Evolutionary conservation across 2,329 filamentous ascomycete genomes (phyloP).

Genomic region (Fusarium oligoseptatum): DNA sequence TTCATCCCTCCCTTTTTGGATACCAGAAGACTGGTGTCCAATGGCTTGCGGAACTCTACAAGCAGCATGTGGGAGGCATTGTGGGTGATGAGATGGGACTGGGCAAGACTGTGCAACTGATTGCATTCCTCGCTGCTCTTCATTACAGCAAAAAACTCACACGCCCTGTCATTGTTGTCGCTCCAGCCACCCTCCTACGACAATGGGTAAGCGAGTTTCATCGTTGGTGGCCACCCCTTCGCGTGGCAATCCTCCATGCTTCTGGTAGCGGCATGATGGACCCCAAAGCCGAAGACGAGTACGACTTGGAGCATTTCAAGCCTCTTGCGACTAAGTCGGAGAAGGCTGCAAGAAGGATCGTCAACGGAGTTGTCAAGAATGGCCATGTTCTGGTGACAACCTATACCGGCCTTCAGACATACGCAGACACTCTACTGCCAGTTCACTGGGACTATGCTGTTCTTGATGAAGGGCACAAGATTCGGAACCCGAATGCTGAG

Average conservation of each 20-base stretch:
- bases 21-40: slow-evolving; percentile 98
- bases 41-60: slow-evolving; percentile 94
- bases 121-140: slow-evolving; percentile 87
- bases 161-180: slow-evolving; percentile 90
- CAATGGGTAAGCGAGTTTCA: slow-evolving; percentile 99
- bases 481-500: slow-evolving; percentile 93
- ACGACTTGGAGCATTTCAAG: slow-evolving; percentile 61
- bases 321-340: slow-evolving; percentile 51
- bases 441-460: slow-evolving; percentile 94
- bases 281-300: slow-evolving; percentile 71
- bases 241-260: slow-evolving; percentile 94
- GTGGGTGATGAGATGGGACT: slow-evolving; percentile 98
- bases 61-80: slow-evolving; percentile 91
- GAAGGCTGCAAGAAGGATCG: slow-evolving; percentile 81
- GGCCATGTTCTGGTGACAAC: slow-evolving; percentile 97
- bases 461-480: slow-evolving; percentile 97
- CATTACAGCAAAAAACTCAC: slow-evolving; percentile 90
- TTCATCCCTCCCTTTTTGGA: slow-evolving; percentile 91
- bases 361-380: slow-evolving; percentile 83
- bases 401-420: slow-evolving; percentile 95
- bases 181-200: slow-evolving; percentile 92
- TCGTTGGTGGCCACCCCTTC: slow-evolving; percentile 98
- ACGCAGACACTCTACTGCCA: slow-evolving; percentile 83
- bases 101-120: slow-evolving; percentile 85
- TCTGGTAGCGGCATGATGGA: slow-evolving; percentile 98